These are phyloP conservation scores for Linnemannia exigua DNA, from an alignment of 192 early-diverging fungal genomes.

Conservation along the genomic window DNA sequence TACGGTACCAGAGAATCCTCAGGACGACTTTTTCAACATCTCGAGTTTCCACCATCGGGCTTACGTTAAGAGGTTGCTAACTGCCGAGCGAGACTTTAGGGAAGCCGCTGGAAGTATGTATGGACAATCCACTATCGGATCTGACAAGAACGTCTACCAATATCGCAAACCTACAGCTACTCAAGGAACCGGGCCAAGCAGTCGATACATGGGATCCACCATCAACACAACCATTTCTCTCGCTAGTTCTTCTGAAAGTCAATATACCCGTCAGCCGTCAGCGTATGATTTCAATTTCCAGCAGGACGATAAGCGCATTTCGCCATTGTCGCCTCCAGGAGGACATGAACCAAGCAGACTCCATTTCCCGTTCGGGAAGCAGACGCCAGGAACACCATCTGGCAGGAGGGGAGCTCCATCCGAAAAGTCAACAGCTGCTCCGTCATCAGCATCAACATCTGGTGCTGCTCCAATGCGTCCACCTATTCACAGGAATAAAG, in stretches of 20 bases:
- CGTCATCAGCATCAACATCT: constrained; percentile 6
- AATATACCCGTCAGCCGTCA: constrained; percentile 19
- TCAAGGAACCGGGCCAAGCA: not conserved
- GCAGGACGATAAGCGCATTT: not conserved
- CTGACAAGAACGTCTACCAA: constrained; percentile 22
- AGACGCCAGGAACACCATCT: not conserved
- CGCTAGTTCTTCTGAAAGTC: constrained; percentile 22
- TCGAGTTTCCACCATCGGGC: constrained; percentile 45
- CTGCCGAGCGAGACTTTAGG: constrained; percentile 20
- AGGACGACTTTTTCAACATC: constrained; percentile 40
- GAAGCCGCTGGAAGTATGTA: constrained; percentile 56
- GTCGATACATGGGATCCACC: constrained; percentile 33
- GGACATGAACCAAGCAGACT: constrained; percentile 6
- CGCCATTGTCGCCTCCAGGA: constrained; percentile 15
- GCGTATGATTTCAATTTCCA: constrained; percentile 34
- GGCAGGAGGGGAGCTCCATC: not conserved
- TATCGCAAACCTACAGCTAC: not conserved
- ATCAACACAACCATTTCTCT: constrained; percentile 40
- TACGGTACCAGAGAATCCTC: not conserved
- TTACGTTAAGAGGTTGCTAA: constrained; percentile 38
- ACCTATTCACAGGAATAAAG: constrained; percentile 15
- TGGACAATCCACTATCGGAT: constrained; percentile 45
- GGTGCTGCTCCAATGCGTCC: constrained; percentile 12
- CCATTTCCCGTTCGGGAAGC: constrained; percentile 24
- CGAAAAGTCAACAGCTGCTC: constrained; percentile 21